These are phyloP conservation scores for Silene latifolia DNA, from an alignment of 148 eudicot genomes.

Conservation along the genomic window DNA sequence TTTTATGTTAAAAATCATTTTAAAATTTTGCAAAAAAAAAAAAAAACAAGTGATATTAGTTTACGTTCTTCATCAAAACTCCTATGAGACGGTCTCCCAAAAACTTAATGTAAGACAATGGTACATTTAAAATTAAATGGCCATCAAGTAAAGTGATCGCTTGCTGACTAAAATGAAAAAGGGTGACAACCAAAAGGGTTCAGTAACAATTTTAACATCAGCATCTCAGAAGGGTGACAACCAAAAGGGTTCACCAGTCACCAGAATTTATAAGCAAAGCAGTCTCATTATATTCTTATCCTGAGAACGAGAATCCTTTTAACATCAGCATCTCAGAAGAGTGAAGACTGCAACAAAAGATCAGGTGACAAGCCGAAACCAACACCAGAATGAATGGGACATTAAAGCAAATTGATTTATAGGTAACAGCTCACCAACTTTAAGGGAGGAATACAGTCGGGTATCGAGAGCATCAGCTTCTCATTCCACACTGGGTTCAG, in stretches of 20 bases:
- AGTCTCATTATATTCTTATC: too few relatives aligned
- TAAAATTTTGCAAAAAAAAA: background rate
- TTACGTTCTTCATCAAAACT: background rate
- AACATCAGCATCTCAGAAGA: background rate
- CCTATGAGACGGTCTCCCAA: background rate
- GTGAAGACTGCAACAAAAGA: conserved; percentile 9
- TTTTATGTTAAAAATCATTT: background rate
- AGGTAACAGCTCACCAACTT: conserved; percentile 59
- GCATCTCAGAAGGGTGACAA: too few relatives aligned
- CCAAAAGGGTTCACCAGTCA: too few relatives aligned
- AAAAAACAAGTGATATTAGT: too few relatives aligned
- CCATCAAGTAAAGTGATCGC: too few relatives aligned
- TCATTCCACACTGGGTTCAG: conserved; percentile 98
- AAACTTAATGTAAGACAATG: background rate
- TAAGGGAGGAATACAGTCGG: conserved; percentile 68
- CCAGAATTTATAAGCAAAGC: too few relatives aligned
- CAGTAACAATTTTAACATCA: too few relatives aligned
- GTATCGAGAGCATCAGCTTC: conserved; percentile 89
- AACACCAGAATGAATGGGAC: background rate
- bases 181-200: too few relatives aligned
- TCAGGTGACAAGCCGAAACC: background rate
- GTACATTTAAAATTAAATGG: background rate
- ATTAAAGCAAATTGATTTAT: conserved; percentile 3
- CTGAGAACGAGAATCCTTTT: too few relatives aligned
- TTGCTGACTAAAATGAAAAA: too few relatives aligned